Conservation (phyloP, 2,329 filamentous ascomycete species). For the Aureobasidium sp. region DNA sequence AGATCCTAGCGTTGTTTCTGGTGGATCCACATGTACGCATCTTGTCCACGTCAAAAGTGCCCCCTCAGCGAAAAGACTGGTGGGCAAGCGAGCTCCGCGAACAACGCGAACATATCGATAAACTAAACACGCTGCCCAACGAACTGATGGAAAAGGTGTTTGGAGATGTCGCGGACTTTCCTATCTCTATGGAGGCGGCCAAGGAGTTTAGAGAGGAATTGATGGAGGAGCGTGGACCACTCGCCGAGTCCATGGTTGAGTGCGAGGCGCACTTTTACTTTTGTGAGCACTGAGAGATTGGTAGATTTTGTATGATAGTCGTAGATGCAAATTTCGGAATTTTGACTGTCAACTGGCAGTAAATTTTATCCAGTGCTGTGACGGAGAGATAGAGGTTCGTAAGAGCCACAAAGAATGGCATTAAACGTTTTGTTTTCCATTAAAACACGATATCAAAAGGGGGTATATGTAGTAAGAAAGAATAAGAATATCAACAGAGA, state of each 20-base stretch:
- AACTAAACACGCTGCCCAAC: slow-evolving; percentile 21
- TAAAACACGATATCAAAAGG: not conserved
- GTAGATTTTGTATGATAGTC: no score
- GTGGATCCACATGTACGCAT: slow-evolving; percentile 49
- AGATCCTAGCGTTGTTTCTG: slow-evolving; percentile 51
- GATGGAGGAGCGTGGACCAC: slow-evolving; percentile 26
- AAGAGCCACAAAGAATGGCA: not conserved
- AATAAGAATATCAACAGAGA: not conserved
- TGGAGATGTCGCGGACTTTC: slow-evolving; percentile 24
- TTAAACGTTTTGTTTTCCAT: slow-evolving; percentile 5
- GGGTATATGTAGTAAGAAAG: not conserved
- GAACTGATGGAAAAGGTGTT: slow-evolving; percentile 27
- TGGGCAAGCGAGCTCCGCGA: slow-evolving; percentile 22
- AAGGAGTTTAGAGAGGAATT: slow-evolving; percentile 23
- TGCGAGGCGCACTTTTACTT: slow-evolving; percentile 22
- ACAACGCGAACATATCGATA: slow-evolving; percentile 1
- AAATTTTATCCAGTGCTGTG: no score
- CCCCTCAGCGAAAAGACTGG: slow-evolving; percentile 44
- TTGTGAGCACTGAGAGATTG: slow-evolving; percentile 24
- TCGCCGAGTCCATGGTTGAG: slow-evolving; percentile 11
- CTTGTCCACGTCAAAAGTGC: slow-evolving; percentile 44
- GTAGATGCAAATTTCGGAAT: no score
- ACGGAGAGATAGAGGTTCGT: not conserved
- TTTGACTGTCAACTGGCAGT: no score
- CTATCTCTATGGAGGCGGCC: slow-evolving; percentile 24